phyloP scores from a whole-genome alignment of 208 protist genomes.

The Crithidia fasciculata region DNA sequence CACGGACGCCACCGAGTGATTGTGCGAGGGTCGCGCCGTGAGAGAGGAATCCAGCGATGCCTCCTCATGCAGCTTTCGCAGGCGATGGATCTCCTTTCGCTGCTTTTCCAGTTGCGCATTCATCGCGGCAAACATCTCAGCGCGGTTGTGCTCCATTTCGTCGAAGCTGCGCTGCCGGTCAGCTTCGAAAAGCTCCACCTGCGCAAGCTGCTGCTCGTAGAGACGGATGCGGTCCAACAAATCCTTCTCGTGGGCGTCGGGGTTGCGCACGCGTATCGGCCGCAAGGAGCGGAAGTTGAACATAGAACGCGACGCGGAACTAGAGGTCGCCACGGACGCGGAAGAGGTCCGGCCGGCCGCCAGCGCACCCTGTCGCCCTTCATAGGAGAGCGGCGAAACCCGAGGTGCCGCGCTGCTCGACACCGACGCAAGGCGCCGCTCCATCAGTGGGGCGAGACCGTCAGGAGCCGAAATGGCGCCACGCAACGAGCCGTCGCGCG shows the following conservation, averaged over 20 bases:
- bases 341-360: background rate
- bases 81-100: constrained; percentile 57
- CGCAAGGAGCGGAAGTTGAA: constrained; percentile 49
- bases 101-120: constrained; percentile 72
- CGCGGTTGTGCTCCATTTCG: constrained; percentile 76
- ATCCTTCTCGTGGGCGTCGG: constrained; percentile 63
- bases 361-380: constrained; percentile 10
- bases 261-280: constrained; percentile 62
- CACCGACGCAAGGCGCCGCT: constrained; percentile 5
- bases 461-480: background rate
- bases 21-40: constrained; percentile 28
- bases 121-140: constrained; percentile 82
- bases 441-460: background rate
- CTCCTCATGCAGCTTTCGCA: constrained; percentile 39
- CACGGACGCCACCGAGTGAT: constrained; percentile 17
- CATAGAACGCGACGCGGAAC: constrained; percentile 11
- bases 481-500: background rate
- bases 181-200: constrained; percentile 63
- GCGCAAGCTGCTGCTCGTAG: constrained; percentile 52
- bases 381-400: constrained; percentile 26
- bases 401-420: background rate
- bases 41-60: constrained; percentile 31
- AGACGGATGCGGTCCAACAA: constrained; percentile 63
- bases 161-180: constrained; percentile 72
- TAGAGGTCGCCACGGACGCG: background rate